Percentiles rank a stretch among this genome's conserved stretches.
These are phyloP conservation scores for Calonectria naviculata DNA, from an alignment of 2,329 filamentous ascomycete genomes.

Conservation along the genomic window DNA sequence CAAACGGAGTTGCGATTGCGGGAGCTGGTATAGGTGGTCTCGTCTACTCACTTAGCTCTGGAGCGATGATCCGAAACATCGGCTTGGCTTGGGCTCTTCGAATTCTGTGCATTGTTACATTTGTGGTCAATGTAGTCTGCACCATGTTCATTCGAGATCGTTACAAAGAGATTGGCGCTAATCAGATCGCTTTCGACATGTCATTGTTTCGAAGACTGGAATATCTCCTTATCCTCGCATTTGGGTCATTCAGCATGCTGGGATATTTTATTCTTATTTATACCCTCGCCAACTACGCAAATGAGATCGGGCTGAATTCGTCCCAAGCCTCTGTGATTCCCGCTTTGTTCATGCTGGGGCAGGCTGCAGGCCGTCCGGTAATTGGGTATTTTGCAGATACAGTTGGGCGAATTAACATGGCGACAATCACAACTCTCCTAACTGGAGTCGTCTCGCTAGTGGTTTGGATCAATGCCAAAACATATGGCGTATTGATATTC, in stretches of 20 bases:
- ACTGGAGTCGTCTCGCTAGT: not conserved
- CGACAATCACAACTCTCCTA: conserved; percentile 58
- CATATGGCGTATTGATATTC: conserved; percentile 17
- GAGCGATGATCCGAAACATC: conserved; percentile 64
- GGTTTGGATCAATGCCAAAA: conserved; percentile 24
- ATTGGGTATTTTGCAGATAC: conserved; percentile 72
- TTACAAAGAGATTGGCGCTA: not conserved
- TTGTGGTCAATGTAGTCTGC: conserved; percentile 65
- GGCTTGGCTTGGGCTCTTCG: conserved; percentile 68
- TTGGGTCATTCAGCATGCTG: conserved; percentile 71
- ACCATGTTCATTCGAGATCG: conserved; percentile 68
- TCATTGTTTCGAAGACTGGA: conserved; percentile 54
- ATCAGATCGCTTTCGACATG: conserved; percentile 24
- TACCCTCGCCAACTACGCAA: conserved; percentile 71
- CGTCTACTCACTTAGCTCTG: conserved; percentile 34
- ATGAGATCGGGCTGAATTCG: conserved; percentile 66
- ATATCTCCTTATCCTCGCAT: conserved; percentile 67
- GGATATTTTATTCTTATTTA: conserved; percentile 75
- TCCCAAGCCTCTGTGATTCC: conserved; percentile 71
- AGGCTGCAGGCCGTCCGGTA: conserved; percentile 67
- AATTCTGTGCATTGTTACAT: conserved; percentile 58
- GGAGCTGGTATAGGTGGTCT: conserved; percentile 58
- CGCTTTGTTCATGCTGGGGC: conserved; percentile 72
- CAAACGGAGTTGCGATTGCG: conserved; percentile 65
- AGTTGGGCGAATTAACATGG: conserved; percentile 72